Evolutionary conservation across 176 grass and related monocot genomes (phyloP), one percentile per base, ranked within the genome.

Genomic region (Canna indica): DNA sequence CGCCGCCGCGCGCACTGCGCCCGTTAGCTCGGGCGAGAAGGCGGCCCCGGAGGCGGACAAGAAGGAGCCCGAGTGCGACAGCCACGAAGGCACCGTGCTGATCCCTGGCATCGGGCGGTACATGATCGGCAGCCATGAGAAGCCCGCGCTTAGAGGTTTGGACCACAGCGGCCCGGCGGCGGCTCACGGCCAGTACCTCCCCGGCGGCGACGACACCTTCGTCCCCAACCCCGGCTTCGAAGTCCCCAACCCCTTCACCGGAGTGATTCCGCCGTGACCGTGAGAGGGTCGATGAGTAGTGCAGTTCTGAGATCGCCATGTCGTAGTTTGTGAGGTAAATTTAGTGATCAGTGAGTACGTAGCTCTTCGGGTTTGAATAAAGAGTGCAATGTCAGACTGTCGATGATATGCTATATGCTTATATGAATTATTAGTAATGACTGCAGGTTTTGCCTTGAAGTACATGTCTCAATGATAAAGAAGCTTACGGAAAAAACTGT

Each of bases 161-260:
- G 88, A 96, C 68, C 88, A 96, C 85, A 96, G 91, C 67, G 71
- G 87, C 77, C 88, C 91, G 0, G 87, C 91, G 30, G 91, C 91
- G 30, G 58, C 26, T 13, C 31, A 48, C 17, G 74, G 42, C 16
- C 83, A 87, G 76, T 96, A 46, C 72, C 12, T 96, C 1, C 92
- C 92, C 30, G 85, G 88, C 30, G 67, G 44, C 11, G 92, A 96
- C 47, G 92, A 96, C 79, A 89, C 92, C 45, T 85, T 87, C 83
- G 61, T 91, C 50, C 88, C 88, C 45, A 96, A 96, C 76, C 88
- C 88, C 16, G 88, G 92, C 52, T 89, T 85, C 36, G 92, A 96
- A 79, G 42, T 91, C 16, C 92, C 92, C 59, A 96, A 91, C 67
- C 92, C 91, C 20, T 88, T 88, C 83, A 62, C 2, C 33, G 42